Evolutionary conservation across 495 filamentous ascomycete species (phyloP), one percentile per base, ranked within the genome.

Genomic region (Penicillium mononematosum): DNA sequence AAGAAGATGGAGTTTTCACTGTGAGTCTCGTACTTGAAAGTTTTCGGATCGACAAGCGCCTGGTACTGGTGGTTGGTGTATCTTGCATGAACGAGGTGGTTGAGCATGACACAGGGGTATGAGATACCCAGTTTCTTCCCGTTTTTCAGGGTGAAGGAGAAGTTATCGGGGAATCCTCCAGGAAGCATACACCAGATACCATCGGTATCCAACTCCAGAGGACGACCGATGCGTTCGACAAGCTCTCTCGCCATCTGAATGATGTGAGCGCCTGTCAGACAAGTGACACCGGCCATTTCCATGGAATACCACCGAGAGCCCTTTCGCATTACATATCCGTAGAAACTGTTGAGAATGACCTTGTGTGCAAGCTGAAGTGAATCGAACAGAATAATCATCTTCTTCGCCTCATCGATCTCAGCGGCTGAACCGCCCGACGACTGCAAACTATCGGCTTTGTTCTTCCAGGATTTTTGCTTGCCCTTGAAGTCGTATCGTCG

Each of bases 111-210:
- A 74, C 94, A 99, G 36, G 94, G 94, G 64, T 98, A 99, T 0
- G 95, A 98, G 53, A 99, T 92, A 16, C 89, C 78, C 54, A 97
- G 67, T 66, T 97, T 98, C 80, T 96, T 98, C 54, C 94, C 95
- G 64, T 92, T 94, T 68, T 92, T 92, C 50, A 98, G 71, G 49
- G 85, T 92, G 78, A 99, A 99, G 8, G 87, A 83, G 69, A 97
- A 96, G 70, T 99, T 96, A 65, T 99, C 94, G 0, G 94, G 94
- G 65, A 99, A 99, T 0, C 90, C 92, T 3, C 91, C 94, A 0
- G 94, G 94, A 63, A 99, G 81, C 84, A 99, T 99, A 80, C 94
- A 99, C 94, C 94, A 99, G 66, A 99, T 99, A 84, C 94, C 94
- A 66, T 99, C 94, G 3, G 94, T 99, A 73, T 99, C 94, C n/a